Evolutionary conservation across 2,329 filamentous ascomycete species (phyloP).

Genomic region (Sporothrix curviconia): DNA sequence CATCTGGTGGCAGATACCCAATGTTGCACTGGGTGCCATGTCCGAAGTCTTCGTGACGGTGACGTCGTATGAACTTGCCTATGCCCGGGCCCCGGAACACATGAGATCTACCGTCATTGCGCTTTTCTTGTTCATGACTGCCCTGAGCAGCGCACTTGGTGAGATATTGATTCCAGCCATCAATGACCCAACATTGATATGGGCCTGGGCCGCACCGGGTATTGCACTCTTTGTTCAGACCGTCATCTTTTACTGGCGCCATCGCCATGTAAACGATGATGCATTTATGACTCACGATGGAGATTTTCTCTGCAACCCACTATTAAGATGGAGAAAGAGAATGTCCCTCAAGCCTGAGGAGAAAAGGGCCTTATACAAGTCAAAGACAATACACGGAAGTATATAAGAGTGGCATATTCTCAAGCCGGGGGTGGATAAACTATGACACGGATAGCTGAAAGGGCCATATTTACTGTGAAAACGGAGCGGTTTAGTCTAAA

Average conservation of each 20-base stretch:
- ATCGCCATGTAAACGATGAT: conserved; percentile 40
- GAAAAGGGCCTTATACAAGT: no score
- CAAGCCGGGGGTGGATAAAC: no score
- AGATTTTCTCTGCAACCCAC: no score
- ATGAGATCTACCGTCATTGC: conserved; percentile 56
- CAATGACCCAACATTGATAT: conserved; percentile 36
- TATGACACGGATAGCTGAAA: no score
- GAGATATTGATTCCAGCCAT: conserved; percentile 37
- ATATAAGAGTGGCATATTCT: no score
- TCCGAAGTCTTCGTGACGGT: conserved; percentile 55
- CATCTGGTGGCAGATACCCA: conserved; percentile 46
- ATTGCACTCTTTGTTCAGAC: conserved; percentile 42
- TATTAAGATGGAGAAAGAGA: no score
- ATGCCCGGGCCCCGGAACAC: conserved; percentile 58
- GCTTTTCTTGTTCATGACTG: conserved; percentile 51
- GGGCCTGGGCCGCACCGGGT: conserved; percentile 39
- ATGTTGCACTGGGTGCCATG: conserved; percentile 45
- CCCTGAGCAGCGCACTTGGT: conserved; percentile 46
- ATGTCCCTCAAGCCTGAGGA: no score
- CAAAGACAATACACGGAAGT: no score
- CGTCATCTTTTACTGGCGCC: conserved; percentile 41
- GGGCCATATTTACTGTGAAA: no score
- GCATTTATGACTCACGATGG: conserved; percentile 32
- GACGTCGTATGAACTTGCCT: conserved; percentile 61
- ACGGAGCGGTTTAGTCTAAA: no score